These are phyloP conservation scores for Mycena venus DNA, from an alignment of 768 basidiomycete genomes.

Conservation along the genomic window DNA sequence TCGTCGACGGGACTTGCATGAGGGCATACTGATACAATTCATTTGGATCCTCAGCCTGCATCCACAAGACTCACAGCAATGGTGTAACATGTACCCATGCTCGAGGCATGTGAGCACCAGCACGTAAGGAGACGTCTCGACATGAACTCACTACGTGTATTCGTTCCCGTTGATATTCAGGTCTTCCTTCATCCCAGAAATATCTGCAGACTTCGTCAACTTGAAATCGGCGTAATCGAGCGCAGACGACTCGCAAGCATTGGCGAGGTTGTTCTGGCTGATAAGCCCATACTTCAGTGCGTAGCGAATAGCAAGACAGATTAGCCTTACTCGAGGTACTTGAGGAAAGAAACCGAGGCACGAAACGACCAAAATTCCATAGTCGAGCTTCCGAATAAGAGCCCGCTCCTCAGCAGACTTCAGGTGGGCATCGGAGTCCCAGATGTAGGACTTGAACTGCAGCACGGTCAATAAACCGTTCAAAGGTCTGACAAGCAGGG, in stretches of 20 bases:
- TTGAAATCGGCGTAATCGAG: neutral
- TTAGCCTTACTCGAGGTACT: conserved; percentile 42
- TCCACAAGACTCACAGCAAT: conserved; percentile 32
- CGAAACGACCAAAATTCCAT: conserved; percentile 40
- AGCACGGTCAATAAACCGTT: neutral
- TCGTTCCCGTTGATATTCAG: conserved; percentile 39
- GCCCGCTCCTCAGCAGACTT: conserved; percentile 38
- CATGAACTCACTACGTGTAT: conserved; percentile 37
- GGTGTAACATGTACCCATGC: conserved; percentile 42
- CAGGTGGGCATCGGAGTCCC: conserved; percentile 40
- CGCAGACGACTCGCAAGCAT: conserved; percentile 32
- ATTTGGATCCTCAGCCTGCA: neutral
- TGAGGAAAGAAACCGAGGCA: conserved; percentile 42
- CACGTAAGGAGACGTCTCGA: neutral
- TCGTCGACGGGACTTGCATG: conserved; percentile 39
- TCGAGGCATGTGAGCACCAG: neutral
- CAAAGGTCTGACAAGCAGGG: neutral
- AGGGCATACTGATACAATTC: conserved; percentile 24
- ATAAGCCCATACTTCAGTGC: neutral
- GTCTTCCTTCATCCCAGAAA: conserved; percentile 41
- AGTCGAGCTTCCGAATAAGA: conserved; percentile 41
- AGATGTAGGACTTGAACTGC: conserved; percentile 38
- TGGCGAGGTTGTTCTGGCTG: conserved; percentile 38
- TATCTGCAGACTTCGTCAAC: conserved; percentile 8
- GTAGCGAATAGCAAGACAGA: neutral